Evolutionary conservation across 108 stramenopile genomes (phyloP), one percentile per base, ranked within the genome.

Genomic region (Cyclotella kingstonii): DNA sequence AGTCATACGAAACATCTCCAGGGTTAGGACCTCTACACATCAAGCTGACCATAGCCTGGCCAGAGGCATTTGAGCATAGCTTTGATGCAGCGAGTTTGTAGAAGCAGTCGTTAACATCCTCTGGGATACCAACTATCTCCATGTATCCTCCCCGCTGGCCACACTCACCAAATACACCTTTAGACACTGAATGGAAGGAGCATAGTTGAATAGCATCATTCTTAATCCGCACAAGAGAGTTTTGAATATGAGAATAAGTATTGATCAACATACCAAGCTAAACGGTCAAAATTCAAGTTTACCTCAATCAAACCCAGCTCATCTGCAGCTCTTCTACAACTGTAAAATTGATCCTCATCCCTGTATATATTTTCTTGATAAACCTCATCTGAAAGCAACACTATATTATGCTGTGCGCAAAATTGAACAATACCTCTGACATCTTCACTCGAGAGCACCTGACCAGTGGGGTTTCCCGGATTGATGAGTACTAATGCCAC

Each of bases 401-500:
- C 89, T 45, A 98, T 67, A 52, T 81, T 81, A 57, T 91, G 74
- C 33, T 88, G 73, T n/a, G 73, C 62, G 54, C 93, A 94, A 77
- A 97, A 97, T 49, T 64, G 30, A 9, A 88, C 81, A 19, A 98
- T 81, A 52, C 84, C 92, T 31, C 82, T 79, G 18, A 98, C 75
- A 36, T 89, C 86, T 52, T 81, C 49, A 38, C 76, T 49, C 8
- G 79, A 54, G n/a, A 97, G 66, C 4, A 91, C 81, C 69, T 95
- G 89, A 4, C 98, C 96, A 4, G 98, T 97, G 4, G 98, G 98
- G 69, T 98, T 98, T 19, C 98, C 98, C 17, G 98, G 98, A 74
- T 98, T 98, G 80, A 98, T 98, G 19, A 98, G 49, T 10, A 87
- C 96, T n/a, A 98, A 54, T 9, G 85, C 89, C 39, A 76, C 81